Evolutionary conservation across 257 asterid genomes (phyloP).

Genomic region (Primulina tabacum): DNA sequence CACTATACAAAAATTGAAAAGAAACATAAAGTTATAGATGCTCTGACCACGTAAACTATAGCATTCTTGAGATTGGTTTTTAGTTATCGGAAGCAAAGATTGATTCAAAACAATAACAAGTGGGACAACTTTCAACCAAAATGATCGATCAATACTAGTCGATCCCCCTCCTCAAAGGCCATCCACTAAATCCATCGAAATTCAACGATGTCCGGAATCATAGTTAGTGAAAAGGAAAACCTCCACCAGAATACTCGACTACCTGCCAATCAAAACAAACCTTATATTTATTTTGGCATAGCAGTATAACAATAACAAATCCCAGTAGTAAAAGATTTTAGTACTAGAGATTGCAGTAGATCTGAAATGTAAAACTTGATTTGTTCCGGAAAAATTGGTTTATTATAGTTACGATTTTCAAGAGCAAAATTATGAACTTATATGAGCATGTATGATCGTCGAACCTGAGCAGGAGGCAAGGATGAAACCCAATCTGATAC

Average conservation of each 20-base stretch:
- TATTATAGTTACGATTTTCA: neutral
- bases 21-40: slow-evolving; percentile 15
- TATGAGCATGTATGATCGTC: slow-evolving; percentile 7
- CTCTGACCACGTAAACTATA: slow-evolving; percentile 20
- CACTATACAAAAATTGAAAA: neutral
- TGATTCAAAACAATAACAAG: neutral
- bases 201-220: slow-evolving; percentile 13
- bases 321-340: neutral
- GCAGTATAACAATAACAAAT: neutral
- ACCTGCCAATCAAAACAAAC: slow-evolving; percentile 47
- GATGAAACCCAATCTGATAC: slow-evolving; percentile 98
- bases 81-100: slow-evolving; percentile 4
- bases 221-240: slow-evolving; percentile 51
- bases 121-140: slow-evolving; percentile 1
- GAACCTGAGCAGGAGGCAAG: slow-evolving; percentile 95
- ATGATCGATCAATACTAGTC: neutral
- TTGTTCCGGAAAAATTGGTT: neutral
- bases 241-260: slow-evolving; percentile 96
- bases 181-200: slow-evolving; percentile 13
- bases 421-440: neutral
- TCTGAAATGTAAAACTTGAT: no score
- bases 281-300: neutral
- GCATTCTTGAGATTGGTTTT: slow-evolving; percentile 17
- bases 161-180: slow-evolving; percentile 4
- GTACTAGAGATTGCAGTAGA: neutral